Evolutionary conservation across 2,329 filamentous ascomycete genomes (phyloP).

Genomic region (Alternaria viburni): DNA sequence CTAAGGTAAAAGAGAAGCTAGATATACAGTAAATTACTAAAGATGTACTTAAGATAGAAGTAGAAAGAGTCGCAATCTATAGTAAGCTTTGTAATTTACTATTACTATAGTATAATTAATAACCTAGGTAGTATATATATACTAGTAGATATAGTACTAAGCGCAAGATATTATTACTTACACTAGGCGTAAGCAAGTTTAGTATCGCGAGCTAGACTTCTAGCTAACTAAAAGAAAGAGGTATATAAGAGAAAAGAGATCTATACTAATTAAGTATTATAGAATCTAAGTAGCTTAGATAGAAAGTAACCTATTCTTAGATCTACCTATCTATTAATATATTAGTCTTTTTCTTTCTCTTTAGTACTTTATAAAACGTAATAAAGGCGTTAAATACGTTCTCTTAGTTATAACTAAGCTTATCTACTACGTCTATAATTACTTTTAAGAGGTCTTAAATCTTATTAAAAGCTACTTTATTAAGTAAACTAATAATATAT

Average conservation of each 20-base stretch:
- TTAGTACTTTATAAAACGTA: constrained; percentile 12
- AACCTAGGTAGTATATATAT: constrained; percentile 12
- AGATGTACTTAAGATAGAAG: constrained; percentile 9
- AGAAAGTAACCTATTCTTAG: background rate
- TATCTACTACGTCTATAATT: constrained; percentile 8
- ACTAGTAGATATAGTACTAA: constrained; percentile 10
- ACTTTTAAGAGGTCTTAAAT: constrained; percentile 10
- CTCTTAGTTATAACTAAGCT: background rate
- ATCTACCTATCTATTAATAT: constrained; percentile 10
- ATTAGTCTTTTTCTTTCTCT: no score
- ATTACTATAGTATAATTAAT: constrained; percentile 1
- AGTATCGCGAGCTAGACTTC: constrained; percentile 19
- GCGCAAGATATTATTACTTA: constrained; percentile 3
- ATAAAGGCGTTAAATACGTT: constrained; percentile 17
- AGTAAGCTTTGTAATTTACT: constrained; percentile 14
- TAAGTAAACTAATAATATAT: constrained; percentile 16
- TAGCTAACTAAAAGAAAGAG: constrained; percentile 5
- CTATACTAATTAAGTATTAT: constrained; percentile 4
- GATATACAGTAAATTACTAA: constrained; percentile 17
- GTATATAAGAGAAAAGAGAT: no score
- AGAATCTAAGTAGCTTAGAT: constrained; percentile 5
- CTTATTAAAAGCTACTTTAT: constrained; percentile 8
- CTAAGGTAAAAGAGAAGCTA: constrained; percentile 11
- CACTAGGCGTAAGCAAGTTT: constrained; percentile 11
- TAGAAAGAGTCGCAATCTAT: constrained; percentile 18